Evolutionary conservation across 805 yeast species (phyloP).

Genomic region (Ogataea nakhonphanomensis): DNA sequence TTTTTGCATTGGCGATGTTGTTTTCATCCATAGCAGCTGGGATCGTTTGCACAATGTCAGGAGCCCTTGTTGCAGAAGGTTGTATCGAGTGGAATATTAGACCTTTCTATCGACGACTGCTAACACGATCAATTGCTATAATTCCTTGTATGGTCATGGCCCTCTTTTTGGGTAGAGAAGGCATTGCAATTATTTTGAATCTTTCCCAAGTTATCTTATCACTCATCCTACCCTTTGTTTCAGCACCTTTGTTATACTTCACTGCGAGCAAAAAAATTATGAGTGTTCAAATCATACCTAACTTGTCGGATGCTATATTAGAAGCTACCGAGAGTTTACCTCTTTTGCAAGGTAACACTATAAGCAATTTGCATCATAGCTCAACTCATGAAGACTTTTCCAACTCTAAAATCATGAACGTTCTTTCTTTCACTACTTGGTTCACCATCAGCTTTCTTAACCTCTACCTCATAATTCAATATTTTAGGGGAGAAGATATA

Average conservation of each 20-base stretch:
- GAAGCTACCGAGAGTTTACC: slow-evolving; percentile 3
- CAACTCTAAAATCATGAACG: slow-evolving; percentile 57
- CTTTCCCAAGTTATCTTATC: slow-evolving; percentile 86
- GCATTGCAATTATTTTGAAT: slow-evolving; percentile 69
- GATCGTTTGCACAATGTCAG: slow-evolving; percentile 88
- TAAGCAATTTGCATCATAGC: slow-evolving; percentile 13
- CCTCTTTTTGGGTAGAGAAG: slow-evolving; percentile 66
- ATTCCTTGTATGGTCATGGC: slow-evolving; percentile 78
- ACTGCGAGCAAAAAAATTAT: slow-evolving; percentile 69
- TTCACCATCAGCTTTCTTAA: slow-evolving; percentile 67
- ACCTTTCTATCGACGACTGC: slow-evolving; percentile 78
- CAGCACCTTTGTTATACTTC: slow-evolving; percentile 82
- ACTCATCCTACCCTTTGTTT: slow-evolving; percentile 73
- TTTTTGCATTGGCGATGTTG: slow-evolving; percentile 80
- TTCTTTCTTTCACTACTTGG: slow-evolving; percentile 60
- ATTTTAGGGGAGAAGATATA: slow-evolving; percentile 34
- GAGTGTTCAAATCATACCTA: slow-evolving; percentile 45
- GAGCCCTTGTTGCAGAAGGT: slow-evolving; percentile 91
- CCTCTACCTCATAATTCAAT: slow-evolving; percentile 44
- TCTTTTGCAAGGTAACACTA: slow-evolving; percentile 14
- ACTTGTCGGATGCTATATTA: background rate
- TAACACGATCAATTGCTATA: slow-evolving; percentile 75
- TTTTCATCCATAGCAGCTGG: slow-evolving; percentile 91
- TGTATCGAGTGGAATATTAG: slow-evolving; percentile 75
- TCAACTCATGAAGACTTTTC: slow-evolving; percentile 47